Evolutionary conservation across 176 grass and related monocot species (phyloP), one percentile per base, ranked within the genome.

Genomic region (Lolium rigidum): DNA sequence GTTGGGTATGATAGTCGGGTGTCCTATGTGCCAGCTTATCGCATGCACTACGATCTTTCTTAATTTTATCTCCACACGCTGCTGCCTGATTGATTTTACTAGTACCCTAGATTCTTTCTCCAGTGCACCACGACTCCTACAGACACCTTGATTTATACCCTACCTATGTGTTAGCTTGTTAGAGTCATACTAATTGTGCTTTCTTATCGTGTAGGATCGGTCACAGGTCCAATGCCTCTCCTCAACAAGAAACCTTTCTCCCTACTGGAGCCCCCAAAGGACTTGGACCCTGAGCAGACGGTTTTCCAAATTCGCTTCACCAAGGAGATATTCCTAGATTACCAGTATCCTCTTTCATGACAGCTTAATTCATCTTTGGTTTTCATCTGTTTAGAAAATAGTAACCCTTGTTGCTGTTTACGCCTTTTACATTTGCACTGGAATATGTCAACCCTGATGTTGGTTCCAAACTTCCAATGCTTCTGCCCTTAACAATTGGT

Each of bases 251-350:
- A 76, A 28, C 67, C 83, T 22, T 94, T 98, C 74, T 48, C 81
- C 85, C 81, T 98, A 66, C 31, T 89, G 68, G 90, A 86, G 16
- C 80, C 83, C 54, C 95, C 91, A 35, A 64, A 93, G 56, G 84
- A 95, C 61, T 80, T 94, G 87, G 84, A 95, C 70, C 76, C 91
- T 44, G 68, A 94, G 10, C 90, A 94, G 31, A 58, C 70, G 57
- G 91, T 98, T 70, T 95, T 90, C 74, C 91, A 92, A 91, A 61
- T 92, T 76, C 82, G 93, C 47, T 92, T 95, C 80, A 98, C 93
- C 39, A 95, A 94, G 88, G 95, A 98, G 90, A 87, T 98, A 73
- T 95, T 98, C 62, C 55, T 63, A 46, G 90, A 95, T 83, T 94
- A 98, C 76, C 80, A 95, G 95, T 98, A 98, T 98, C 95, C 91